phyloP scores from a whole-genome alignment of 2,329 filamentous ascomycete genomes.

The Fusarium sp. region DNA sequence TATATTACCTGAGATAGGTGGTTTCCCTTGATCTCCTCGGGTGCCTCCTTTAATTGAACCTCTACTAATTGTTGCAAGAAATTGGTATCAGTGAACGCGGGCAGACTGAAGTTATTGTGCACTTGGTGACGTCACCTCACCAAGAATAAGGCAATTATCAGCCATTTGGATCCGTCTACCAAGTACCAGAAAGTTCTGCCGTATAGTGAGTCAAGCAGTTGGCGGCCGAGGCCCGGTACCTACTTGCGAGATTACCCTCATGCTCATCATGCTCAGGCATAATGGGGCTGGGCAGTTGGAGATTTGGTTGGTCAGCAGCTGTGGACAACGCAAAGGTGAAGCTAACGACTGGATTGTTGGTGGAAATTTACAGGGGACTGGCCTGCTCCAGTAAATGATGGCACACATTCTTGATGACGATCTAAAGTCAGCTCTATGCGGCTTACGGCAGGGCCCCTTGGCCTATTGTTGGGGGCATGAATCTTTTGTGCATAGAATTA shows the following conservation, averaged over 20 bases:
- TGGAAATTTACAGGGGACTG: not conserved
- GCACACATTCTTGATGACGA: not conserved
- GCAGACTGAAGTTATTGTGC: not conserved
- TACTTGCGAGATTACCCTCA: not conserved
- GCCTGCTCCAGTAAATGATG: not conserved
- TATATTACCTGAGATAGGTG: not conserved
- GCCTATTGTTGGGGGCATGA: not conserved
- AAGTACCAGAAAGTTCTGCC: not conserved
- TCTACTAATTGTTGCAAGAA: not conserved
- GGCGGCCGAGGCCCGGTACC: not conserved
- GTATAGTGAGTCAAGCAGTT: not conserved
- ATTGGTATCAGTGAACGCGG: not conserved
- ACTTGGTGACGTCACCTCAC: no score
- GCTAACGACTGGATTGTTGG: not conserved
- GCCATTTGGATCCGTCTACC: no score
- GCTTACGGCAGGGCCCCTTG: not conserved
- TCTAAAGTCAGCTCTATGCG: not conserved
- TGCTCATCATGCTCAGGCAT: not conserved
- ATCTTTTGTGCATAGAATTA: not conserved
- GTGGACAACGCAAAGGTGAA: not conserved
- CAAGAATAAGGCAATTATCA: not conserved
- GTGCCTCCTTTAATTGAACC: not conserved
- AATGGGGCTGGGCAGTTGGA: not conserved
- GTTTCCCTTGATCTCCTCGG: not conserved
- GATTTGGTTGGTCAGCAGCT: not conserved